These are phyloP conservation scores for Nigrospora osmanthi DNA, from an alignment of 2,329 filamentous ascomycete genomes.

Conservation along the genomic window DNA sequence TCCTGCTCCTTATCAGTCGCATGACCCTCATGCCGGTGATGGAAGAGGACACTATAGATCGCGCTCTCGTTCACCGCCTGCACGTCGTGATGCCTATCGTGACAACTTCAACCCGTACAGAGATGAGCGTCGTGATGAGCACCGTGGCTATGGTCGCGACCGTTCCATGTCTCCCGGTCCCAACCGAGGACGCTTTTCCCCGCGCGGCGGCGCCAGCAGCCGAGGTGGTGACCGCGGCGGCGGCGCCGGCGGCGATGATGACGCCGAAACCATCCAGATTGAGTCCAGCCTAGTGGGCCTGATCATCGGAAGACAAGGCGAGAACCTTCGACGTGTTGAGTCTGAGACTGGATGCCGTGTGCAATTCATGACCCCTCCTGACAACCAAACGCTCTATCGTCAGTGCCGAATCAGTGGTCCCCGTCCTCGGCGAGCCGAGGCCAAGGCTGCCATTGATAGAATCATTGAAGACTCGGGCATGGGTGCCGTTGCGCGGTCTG, in stretches of 20 bases:
- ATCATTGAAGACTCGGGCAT: constrained; percentile 83
- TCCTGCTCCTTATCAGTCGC: constrained; percentile 31
- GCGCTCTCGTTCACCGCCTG: constrained; percentile 65
- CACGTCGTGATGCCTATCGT: constrained; percentile 61
- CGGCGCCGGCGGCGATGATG: constrained; percentile 49
- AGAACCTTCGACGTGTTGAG: constrained; percentile 82
- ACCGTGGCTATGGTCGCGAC: constrained; percentile 56
- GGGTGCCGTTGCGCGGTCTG: constrained; percentile 37
- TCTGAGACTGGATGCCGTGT: constrained; percentile 75
- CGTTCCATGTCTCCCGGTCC: constrained; percentile 64
- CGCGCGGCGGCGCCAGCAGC: constrained; percentile 41
- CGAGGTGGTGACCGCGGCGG: constrained; percentile 26
- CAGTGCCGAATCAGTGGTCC: constrained; percentile 81
- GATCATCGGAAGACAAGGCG: constrained; percentile 84
- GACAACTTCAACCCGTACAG: constrained; percentile 77
- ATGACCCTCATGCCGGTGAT: constrained; percentile 36
- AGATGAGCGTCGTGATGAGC: constrained; percentile 72
- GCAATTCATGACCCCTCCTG: constrained; percentile 75
- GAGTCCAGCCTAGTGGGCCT: constrained; percentile 81
- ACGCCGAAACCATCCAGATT: constrained; percentile 75
- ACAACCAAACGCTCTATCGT: constrained; percentile 63
- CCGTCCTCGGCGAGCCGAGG: constrained; percentile 63
- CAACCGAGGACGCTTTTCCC: constrained; percentile 51
- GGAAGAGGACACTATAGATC: constrained; percentile 56
- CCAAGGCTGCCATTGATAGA: constrained; percentile 74